phyloP scores from a whole-genome alignment of 2,329 filamentous ascomycete species.

The Aspergillus ochraceus region DNA sequence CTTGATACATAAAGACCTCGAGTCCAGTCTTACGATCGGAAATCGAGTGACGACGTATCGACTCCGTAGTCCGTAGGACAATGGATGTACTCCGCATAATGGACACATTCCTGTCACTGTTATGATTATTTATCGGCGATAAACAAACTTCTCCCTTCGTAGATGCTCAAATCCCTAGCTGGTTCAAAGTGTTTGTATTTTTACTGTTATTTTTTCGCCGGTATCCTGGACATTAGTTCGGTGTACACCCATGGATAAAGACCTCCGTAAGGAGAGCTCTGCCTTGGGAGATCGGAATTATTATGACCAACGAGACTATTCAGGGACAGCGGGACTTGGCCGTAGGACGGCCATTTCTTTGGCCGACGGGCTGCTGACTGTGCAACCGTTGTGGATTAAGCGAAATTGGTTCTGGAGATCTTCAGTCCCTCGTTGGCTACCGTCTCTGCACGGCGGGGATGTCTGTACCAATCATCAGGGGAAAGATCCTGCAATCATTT shows the following conservation, averaged over 20 bases:
- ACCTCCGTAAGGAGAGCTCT: background rate
- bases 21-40: background rate
- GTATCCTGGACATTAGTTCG: background rate
- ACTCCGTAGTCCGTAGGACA: background rate
- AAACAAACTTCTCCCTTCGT: too few species aligned
- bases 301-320: constrained; percentile 12
- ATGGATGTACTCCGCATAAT: too few species aligned
- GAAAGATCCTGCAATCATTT: background rate
- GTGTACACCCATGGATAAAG: background rate
- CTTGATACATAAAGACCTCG: background rate
- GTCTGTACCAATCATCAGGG: constrained; percentile 19
- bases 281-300: background rate
- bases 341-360: constrained; percentile 17
- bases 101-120: too few species aligned
- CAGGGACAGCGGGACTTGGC: constrained; percentile 20
- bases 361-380: constrained; percentile 16
- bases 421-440: constrained; percentile 25
- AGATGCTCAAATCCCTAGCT: background rate
- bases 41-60: background rate
- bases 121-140: too few species aligned
- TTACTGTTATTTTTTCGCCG: background rate
- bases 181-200: background rate
- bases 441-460: constrained; percentile 15
- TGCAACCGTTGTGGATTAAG: constrained; percentile 27
- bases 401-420: constrained; percentile 34